Base-by-base conservation (phyloP, 129 eudicot genomes). In the Deinandra increscens region DNA sequence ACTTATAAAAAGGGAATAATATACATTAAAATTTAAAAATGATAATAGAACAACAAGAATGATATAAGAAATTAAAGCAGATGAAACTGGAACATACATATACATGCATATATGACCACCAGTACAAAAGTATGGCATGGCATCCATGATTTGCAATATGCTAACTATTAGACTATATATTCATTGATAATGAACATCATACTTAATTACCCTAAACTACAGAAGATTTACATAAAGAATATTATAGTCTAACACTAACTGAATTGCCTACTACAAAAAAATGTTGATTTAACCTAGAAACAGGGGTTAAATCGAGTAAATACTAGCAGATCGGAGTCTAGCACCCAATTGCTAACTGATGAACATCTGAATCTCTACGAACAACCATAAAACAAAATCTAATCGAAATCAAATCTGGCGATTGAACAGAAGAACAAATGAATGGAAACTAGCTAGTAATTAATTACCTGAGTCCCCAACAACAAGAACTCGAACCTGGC, bases 381-480 rank as follows among this genome's bases (percentile, higher is more conserved):
- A n/a, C 70, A 42, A 65, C 38, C 97, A 91, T 79, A 91, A 26
- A 5, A 42, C 7, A 45, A 59, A 33, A 66, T 66, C 43, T 9
- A 12, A 66, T 17, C 13, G 18, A 12, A 29, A 88, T 14, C n/a
- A 66, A 65, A 65, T 42, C 70, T 48, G 38, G 23, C 37, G 70
- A 44, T 13, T 65, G 3, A 26, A 66, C 9, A 29, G 20, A 31
- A 29, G 22, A 66, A 29, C 26, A 36, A 36, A 51, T 69, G 23
- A 7, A 58, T 5, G 29, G 37, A 68, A 43, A 20, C 46, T 59
- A 34, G 36, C 97, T n/a, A n/a, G n/a, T n/a, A n/a, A n/a, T n/a
- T n/a, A n/a, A 91, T 91, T 81, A 91, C 97, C 97, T 59, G 97
- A 91, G 46, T 91, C 97, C 5, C 97, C 97, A 49, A 88, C 91